Conservation (phyloP, 345 rosid genomes). For the Zanthoxylum bungeanum region DNA sequence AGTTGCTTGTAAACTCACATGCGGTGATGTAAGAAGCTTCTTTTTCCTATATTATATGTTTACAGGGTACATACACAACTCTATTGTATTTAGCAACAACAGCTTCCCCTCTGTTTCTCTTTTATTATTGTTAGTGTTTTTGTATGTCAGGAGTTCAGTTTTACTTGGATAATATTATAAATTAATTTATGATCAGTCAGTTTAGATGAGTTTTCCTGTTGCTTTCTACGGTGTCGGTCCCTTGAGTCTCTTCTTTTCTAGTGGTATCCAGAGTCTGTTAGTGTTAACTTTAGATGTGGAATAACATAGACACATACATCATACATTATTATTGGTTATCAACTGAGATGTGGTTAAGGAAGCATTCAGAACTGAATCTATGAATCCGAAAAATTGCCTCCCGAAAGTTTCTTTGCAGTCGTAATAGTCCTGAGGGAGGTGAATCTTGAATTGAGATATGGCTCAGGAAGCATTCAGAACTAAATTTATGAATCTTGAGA, state of each 20-base stretch:
- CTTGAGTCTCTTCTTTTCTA: background rate
- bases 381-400: background rate
- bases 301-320: background rate
- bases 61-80: background rate
- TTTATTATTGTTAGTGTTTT: background rate
- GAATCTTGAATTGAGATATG: too few relatives aligned
- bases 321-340: background rate
- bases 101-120: background rate
- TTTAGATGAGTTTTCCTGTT: too few relatives aligned
- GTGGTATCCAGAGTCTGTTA: background rate
- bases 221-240: too few relatives aligned
- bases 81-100: background rate
- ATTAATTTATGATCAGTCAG: too few relatives aligned
- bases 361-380: slow-evolving; percentile 5
- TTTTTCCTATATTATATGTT: background rate
- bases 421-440: too few relatives aligned
- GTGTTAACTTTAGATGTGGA: background rate
- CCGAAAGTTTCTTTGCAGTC: background rate
- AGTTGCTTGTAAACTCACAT: slow-evolving; percentile 92
- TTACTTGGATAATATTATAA: background rate
- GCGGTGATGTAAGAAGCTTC: slow-evolving; percentile 77
- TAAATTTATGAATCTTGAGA: slow-evolving; percentile 2
- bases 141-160: background rate
- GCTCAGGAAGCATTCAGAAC: slow-evolving; percentile 6
- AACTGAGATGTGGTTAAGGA: slow-evolving; percentile 10